Evolutionary conservation across 208 protist species (phyloP).

Genomic region (Tritrichomonas foetus): DNA sequence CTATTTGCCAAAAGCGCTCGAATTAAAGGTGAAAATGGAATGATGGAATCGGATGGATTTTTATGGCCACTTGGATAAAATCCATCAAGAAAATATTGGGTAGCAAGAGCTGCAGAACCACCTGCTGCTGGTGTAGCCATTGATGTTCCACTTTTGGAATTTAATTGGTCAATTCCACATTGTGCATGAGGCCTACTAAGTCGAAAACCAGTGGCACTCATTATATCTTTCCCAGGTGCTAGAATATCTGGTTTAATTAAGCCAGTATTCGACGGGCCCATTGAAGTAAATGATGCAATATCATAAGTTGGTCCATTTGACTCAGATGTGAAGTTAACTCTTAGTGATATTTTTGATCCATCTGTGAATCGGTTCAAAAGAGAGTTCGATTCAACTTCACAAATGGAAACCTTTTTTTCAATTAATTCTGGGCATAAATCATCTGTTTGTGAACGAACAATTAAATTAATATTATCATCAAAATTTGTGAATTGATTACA

Average conservation of each 20-base stretch:
- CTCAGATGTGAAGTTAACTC: not conserved
- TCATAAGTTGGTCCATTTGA: not conserved
- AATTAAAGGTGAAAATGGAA: too few relatives aligned
- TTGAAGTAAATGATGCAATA: constrained; percentile 26
- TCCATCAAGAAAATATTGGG: not conserved
- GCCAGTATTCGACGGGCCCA: constrained; percentile 5
- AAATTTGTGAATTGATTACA: too few relatives aligned
- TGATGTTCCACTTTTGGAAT: not conserved
- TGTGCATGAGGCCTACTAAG: not conserved
- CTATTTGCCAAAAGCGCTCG: too few relatives aligned
- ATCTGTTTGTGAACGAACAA: too few relatives aligned
- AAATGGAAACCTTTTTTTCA: not conserved
- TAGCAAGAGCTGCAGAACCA: not conserved
- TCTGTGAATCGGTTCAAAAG: not conserved
- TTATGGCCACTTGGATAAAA: not conserved
- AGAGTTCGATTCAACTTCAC: not conserved
- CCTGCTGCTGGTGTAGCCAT: not conserved
- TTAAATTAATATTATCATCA: too few relatives aligned
- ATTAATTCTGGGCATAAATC: not conserved
- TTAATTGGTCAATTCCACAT: too few relatives aligned
- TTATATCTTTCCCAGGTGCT: constrained; percentile 27
- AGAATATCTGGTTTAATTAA: constrained; percentile 49
- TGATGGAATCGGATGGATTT: too few relatives aligned
- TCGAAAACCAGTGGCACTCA: not conserved
- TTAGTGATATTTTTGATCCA: not conserved